Percentiles rank a stretch among this genome's conserved stretches.
Evolutionary conservation across 116 monocot genomes (phyloP).

Genomic region (Iris pallida): DNA sequence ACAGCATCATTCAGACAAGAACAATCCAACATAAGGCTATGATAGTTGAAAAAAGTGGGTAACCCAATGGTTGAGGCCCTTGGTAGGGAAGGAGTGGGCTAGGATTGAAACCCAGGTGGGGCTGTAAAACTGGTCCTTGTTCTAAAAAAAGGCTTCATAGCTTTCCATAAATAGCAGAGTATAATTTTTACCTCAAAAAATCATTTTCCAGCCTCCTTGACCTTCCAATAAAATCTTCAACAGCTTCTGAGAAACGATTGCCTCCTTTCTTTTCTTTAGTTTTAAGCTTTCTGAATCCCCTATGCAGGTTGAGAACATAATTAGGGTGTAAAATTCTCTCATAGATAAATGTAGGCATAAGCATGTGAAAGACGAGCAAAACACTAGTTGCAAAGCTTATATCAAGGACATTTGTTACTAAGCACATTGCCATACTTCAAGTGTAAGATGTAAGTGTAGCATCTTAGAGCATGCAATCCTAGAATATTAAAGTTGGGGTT

Average conservation of each 20-base stretch:
- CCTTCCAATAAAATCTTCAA: constrained; percentile 42
- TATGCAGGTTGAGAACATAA: constrained; percentile 3
- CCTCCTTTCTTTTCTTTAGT: constrained; percentile 18
- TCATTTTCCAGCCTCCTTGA: constrained; percentile 44
- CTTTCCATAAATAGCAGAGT: background rate
- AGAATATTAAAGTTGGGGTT: background rate
- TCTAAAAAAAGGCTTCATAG: no score
- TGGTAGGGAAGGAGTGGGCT: no score
- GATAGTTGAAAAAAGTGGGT: no score
- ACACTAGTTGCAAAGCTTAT: background rate
- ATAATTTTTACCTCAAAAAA: constrained; percentile 43
- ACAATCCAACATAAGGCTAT: no score
- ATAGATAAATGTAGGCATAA: background rate
- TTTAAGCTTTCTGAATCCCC: constrained; percentile 15
- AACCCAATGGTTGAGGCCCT: no score
- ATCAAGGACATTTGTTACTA: background rate
- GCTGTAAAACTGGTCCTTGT: no score
- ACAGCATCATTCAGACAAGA: no score
- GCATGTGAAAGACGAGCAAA: background rate
- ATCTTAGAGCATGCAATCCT: background rate
- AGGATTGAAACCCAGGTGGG: no score
- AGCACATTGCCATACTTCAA: background rate
- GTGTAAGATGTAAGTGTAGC: background rate
- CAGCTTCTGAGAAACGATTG: constrained; percentile 21
- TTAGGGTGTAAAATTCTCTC: background rate